Evolutionary conservation across 2,329 filamentous ascomycete genomes (phyloP).

Genomic region (Epichloe glyceriae): DNA sequence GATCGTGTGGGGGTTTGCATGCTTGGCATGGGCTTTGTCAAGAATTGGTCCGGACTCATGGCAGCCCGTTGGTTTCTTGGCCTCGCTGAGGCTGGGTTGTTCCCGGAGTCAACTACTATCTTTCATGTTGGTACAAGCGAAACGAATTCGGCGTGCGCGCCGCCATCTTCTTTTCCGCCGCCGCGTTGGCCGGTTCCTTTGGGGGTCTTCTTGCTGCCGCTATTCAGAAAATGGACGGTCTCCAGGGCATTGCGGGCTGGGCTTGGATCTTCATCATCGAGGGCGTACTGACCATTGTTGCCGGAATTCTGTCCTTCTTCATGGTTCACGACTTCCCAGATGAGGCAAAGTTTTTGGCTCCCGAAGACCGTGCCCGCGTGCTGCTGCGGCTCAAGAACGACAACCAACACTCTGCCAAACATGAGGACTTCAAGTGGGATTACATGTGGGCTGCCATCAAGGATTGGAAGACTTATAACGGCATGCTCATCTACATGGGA

Average conservation of each 20-base stretch:
- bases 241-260: slow-evolving; percentile 44
- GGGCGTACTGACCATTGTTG: slow-evolving; percentile 55
- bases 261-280: slow-evolving; percentile 58
- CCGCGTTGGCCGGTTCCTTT: slow-evolving; percentile 66
- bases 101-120: slow-evolving; percentile 66
- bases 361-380: slow-evolving; percentile 57
- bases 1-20: slow-evolving; percentile 52
- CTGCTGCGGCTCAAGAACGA: slow-evolving; percentile 58
- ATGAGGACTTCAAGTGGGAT: slow-evolving; percentile 60
- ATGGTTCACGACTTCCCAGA: slow-evolving; percentile 75
- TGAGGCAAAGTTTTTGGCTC: slow-evolving; percentile 57
- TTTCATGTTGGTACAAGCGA: slow-evolving; percentile 74
- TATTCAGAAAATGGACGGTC: slow-evolving; percentile 56
- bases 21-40: slow-evolving; percentile 55
- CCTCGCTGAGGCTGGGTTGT: slow-evolving; percentile 61
- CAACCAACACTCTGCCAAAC: slow-evolving; percentile 59
- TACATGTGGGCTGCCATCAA: slow-evolving; percentile 61
- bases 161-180: slow-evolving; percentile 74
- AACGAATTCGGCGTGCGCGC: slow-evolving; percentile 69
- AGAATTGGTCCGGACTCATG: slow-evolving; percentile 51
- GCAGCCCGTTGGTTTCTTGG: slow-evolving; percentile 60
- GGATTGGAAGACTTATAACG: slow-evolving; percentile 76
- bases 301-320: slow-evolving; percentile 59
- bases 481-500: slow-evolving; percentile 69
- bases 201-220: slow-evolving; percentile 61